phyloP scores from a whole-genome alignment of 805 yeast species.

The Huiozyma sinensis region DNA sequence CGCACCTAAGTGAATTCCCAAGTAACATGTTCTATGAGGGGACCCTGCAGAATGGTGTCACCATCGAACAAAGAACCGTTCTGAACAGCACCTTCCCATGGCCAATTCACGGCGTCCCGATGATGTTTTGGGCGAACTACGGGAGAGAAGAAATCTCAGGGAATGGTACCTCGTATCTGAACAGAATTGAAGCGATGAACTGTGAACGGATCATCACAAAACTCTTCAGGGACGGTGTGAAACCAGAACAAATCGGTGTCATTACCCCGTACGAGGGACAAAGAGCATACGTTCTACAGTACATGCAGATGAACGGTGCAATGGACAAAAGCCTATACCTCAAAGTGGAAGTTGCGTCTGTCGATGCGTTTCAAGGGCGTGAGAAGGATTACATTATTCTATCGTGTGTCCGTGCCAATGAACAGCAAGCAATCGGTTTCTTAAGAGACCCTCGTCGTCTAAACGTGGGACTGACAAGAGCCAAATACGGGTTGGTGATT shows the following conservation, averaged over 20 bases:
- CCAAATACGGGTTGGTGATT: slow-evolving; percentile 68
- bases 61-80: slow-evolving; percentile 56
- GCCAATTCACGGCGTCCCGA: slow-evolving; percentile 78
- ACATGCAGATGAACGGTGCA: slow-evolving; percentile 64
- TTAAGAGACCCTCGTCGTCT: slow-evolving; percentile 75
- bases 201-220: slow-evolving; percentile 69
- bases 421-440: slow-evolving; percentile 66
- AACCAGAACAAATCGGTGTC: slow-evolving; percentile 78
- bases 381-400: slow-evolving; percentile 89
- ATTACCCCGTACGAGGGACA: slow-evolving; percentile 95
- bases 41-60: slow-evolving; percentile 81
- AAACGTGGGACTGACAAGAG: slow-evolving; percentile 84
- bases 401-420: slow-evolving; percentile 90
- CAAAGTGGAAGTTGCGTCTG: slow-evolving; percentile 82
- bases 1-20: slow-evolving; percentile 75
- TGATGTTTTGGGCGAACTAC: slow-evolving; percentile 90
- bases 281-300: slow-evolving; percentile 67
- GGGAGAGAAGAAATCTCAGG: slow-evolving; percentile 84
- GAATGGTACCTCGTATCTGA: slow-evolving; percentile 71
- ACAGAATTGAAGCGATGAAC: slow-evolving; percentile 82
- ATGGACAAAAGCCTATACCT: slow-evolving; percentile 53
- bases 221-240: slow-evolving; percentile 65
- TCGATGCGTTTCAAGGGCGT: slow-evolving; percentile 97
- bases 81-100: slow-evolving; percentile 65
- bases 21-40: slow-evolving; percentile 92